These are phyloP conservation scores for Chytriomyces sp. DNA, from an alignment of 192 early-diverging fungal genomes.

Conservation along the genomic window DNA sequence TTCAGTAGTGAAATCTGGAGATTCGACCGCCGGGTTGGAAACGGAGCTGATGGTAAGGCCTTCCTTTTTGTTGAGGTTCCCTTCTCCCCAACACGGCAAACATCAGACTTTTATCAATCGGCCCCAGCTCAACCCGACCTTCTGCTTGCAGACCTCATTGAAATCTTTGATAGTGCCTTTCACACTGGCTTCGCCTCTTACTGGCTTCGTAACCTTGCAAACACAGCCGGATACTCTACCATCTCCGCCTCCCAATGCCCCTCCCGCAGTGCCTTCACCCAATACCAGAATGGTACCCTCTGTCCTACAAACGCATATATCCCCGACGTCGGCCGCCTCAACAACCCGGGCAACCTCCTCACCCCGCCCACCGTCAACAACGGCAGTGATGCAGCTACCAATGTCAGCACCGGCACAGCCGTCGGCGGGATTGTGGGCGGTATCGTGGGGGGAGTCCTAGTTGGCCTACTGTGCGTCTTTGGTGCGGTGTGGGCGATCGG, in stretches of 20 bases:
- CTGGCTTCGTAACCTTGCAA: conserved; percentile 10
- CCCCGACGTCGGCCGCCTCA: neutral
- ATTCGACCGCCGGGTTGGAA: neutral
- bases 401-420: neutral
- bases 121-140: conserved; percentile 7
- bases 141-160: neutral
- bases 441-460: conserved; percentile 1
- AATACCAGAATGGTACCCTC: neutral
- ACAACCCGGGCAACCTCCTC: neutral
- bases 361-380: neutral
- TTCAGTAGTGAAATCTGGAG: conserved; percentile 18
- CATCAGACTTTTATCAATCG: conserved; percentile 7
- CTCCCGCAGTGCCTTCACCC: neutral
- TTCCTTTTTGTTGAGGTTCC: neutral
- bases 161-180: neutral
- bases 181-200: neutral
- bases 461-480: neutral
- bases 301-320: neutral
- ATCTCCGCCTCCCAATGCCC: neutral
- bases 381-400: neutral
- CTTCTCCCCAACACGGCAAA: neutral
- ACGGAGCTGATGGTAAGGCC: neutral
- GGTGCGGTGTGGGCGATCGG: neutral
- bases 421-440: neutral
- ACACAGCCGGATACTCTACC: neutral